Percentiles rank a stretch among this genome's conserved stretches.
Evolutionary conservation across 306 rosid species (phyloP).

Genomic region (Senna siamea): DNA sequence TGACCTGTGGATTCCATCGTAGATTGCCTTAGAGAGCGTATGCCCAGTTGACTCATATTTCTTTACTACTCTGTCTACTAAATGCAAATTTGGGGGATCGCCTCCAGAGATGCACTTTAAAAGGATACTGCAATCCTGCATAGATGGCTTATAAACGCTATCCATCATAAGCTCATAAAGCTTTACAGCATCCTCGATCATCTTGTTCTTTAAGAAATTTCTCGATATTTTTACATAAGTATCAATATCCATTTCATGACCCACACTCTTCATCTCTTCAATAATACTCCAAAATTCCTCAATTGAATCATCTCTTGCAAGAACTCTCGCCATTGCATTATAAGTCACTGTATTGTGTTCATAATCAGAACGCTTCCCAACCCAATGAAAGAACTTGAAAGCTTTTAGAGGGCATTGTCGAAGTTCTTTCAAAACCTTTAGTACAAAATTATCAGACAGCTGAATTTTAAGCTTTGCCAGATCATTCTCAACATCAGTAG

Average conservation of each 20-base stretch:
- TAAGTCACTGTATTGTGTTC: conserved; percentile 65
- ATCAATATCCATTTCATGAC: conserved; percentile 75
- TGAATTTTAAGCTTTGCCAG: conserved; percentile 51
- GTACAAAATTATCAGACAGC: conserved; percentile 61
- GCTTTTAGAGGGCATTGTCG: conserved; percentile 56
- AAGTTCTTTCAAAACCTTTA: conserved; percentile 71
- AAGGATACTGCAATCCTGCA: conserved; percentile 61
- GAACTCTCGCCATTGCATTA: conserved; percentile 71
- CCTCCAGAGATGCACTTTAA: conserved; percentile 48
- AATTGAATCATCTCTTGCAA: conserved; percentile 61
- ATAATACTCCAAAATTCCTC: conserved; percentile 72
- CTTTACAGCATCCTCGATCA: conserved; percentile 84
- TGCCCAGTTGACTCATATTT: conserved; percentile 66
- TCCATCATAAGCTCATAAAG: conserved; percentile 95
- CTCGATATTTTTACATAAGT: conserved; percentile 73
- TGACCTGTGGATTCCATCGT: conserved; percentile 88
- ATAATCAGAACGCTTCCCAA: conserved; percentile 49
- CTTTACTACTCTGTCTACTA: conserved; percentile 66
- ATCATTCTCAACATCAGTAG: conserved; percentile 47
- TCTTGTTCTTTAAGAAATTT: conserved; percentile 63
- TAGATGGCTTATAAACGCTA: conserved; percentile 74
- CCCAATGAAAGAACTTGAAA: conserved; percentile 71
- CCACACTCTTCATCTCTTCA: conserved; percentile 66
- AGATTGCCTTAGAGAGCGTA: conserved; percentile 64
- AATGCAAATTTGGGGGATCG: conserved; percentile 60